phyloP scores from a whole-genome alignment of 352 stramenopile species.

The Pseudoperonospora humuli region DNA sequence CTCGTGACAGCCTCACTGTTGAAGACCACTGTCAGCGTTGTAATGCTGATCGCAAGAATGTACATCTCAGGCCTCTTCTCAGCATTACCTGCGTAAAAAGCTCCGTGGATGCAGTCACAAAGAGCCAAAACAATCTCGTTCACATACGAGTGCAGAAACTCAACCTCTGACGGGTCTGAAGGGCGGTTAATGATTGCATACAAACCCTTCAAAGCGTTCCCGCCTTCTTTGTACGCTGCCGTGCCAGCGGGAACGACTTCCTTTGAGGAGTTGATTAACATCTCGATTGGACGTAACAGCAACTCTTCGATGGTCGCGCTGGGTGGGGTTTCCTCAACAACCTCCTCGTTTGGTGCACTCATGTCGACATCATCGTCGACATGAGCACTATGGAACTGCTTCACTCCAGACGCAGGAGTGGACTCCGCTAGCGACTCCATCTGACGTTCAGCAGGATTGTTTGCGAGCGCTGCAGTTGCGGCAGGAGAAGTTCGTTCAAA shows the following conservation, averaged over 20 bases:
- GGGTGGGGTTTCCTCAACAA: constrained; percentile 7
- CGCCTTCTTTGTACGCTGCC: constrained; percentile 47
- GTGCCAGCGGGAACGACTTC: constrained; percentile 54
- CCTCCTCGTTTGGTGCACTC: constrained; percentile 19
- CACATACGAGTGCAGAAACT: constrained; percentile 68
- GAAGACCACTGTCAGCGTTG: constrained; percentile 58
- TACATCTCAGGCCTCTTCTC: constrained; percentile 62
- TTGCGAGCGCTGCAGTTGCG: constrained; percentile 2
- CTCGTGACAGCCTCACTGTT: constrained; percentile 43
- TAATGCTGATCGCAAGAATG: constrained; percentile 65
- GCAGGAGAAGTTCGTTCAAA: constrained; percentile 17
- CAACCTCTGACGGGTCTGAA: constrained; percentile 40
- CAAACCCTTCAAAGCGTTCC: constrained; percentile 70
- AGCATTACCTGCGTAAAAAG: constrained; percentile 50
- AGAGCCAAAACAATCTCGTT: constrained; percentile 72
- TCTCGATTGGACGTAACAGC: constrained; percentile 56
- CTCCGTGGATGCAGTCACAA: constrained; percentile 67
- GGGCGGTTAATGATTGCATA: constrained; percentile 70
- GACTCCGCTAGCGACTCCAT: constrained; percentile 6
- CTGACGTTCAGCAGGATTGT: constrained; percentile 1
- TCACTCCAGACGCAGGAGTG: constrained; percentile 24
- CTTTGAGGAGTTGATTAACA: constrained; percentile 48
- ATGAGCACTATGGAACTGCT: constrained; percentile 23
- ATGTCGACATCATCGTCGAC: constrained; percentile 57
- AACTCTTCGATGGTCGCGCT: constrained; percentile 39